Base-by-base conservation (phyloP, 441 rosid species). In the Adansonia grandidieri region DNA sequence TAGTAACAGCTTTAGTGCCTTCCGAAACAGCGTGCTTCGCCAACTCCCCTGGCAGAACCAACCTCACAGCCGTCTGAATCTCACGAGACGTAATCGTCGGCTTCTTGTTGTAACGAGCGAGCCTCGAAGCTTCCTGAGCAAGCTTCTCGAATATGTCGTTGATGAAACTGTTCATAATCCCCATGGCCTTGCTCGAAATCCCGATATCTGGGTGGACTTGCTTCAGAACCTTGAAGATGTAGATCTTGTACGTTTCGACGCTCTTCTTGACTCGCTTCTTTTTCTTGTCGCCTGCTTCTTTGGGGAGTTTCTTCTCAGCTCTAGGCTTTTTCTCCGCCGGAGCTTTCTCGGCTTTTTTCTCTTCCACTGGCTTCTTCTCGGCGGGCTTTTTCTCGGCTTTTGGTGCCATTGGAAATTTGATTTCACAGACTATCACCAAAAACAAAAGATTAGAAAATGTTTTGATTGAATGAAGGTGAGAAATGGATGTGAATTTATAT, bases 331-430 rank as follows among this genome's bases (percentile, higher is more conserved):
- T 76, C 78, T 76, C 78, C 2, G 73, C 73, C 2, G 73, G 78
- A 0, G 72, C 73, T 51, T 76, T 76, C 72, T 65, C 79, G 13
- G 73, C 79, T 9, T 88, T 86, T 71, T 87, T 86, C 68, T 85
- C 88, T 77, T 89, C 91, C 4, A 80, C 0, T 28, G 32, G 32
- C 32, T 28, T 28, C 32, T 28, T 28, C 32, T 28, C 32, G 32
- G 32, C 32, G 1, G 32, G 32, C 32, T 28, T 28, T 28, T 28
- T 28, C 32, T 28, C 32, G 32, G 32, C 32, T 28, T 28, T 28
- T 28, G 32, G 32, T 2, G 32, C 32, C 32, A 28, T 28, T 19
- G 51, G 0, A 1, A 42, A 7, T 66, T 65, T 42, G 15, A 9
- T 42, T 17, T 66, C 7, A 3, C 1, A 37, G 10, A 37, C 7